A percentile compares a stretch with the other conserved stretches of the same genome.
phyloP scores from a whole-genome alignment of 1,284 basidiomycete species.

The Wallemia mellicola region DNA sequence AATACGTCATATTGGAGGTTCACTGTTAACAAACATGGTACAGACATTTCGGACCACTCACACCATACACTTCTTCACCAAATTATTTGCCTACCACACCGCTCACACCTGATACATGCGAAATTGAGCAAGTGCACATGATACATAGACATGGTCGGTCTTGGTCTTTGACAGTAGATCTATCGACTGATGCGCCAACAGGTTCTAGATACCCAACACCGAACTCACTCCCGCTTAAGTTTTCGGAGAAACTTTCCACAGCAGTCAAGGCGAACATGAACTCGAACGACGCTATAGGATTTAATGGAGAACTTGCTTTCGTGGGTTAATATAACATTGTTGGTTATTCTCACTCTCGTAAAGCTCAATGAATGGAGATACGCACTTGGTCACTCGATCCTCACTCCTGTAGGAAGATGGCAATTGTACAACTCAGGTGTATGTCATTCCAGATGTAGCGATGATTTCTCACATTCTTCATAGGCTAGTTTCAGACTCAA shows the following conservation, averaged over 20 bases:
- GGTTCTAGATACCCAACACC: background rate
- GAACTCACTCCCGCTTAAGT: background rate
- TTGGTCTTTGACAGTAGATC: background rate
- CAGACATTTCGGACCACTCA: background rate
- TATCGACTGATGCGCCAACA: background rate
- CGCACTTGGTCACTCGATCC: background rate
- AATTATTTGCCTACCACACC: background rate
- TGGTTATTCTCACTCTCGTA: background rate
- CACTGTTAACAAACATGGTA: background rate
- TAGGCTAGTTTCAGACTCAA: constrained; percentile 10
- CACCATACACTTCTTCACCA: background rate
- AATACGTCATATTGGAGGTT: background rate
- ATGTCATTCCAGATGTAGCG: background rate
- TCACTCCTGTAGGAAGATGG: background rate
- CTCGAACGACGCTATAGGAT: background rate
- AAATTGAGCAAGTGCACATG: background rate
- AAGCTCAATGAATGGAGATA: background rate
- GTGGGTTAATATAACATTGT: background rate
- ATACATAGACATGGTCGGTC: background rate
- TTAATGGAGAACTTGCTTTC: background rate
- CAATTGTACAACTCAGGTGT: background rate
- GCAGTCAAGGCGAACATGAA: background rate
- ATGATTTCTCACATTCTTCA: background rate
- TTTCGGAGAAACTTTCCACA: background rate
- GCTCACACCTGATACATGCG: background rate